These are phyloP conservation scores for Rhizopogon rudus DNA, from an alignment of 768 basidiomycete genomes.

Conservation along the genomic window DNA sequence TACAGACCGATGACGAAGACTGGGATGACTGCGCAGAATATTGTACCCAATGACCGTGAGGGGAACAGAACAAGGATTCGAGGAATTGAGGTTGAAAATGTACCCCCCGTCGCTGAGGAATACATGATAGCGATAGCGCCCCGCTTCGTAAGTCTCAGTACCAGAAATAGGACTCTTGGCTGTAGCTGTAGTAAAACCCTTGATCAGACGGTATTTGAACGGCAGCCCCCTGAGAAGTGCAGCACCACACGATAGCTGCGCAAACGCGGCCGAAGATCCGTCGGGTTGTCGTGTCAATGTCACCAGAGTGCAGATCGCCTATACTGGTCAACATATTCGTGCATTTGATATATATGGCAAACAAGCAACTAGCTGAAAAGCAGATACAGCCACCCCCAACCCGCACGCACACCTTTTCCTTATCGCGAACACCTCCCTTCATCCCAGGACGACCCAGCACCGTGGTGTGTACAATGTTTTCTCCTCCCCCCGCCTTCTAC, in stretches of 20 bases:
- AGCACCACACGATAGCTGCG: not conserved
- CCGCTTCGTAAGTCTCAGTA: not conserved
- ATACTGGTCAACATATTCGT: conserved; percentile 10
- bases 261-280: not conserved
- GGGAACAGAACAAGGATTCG: no score
- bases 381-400: conserved; percentile 16
- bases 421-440: conserved; percentile 7
- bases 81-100: no score
- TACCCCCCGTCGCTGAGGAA: not conserved
- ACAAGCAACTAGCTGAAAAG: conserved; percentile 19
- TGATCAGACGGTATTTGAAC: no score
- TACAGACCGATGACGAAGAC: no score
- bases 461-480: conserved; percentile 8
- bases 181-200: no score
- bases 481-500: not conserved
- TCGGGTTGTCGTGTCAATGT: not conserved
- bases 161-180: not conserved
- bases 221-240: no score
- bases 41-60: no score
- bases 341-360: conserved; percentile 28
- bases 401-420: conserved; percentile 10
- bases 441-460: conserved; percentile 7
- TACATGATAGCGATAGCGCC: not conserved
- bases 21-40: no score
- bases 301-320: not conserved